Evolutionary conservation across 768 basidiomycete species (phyloP), one percentile per base, ranked within the genome.

Genomic region (Neoboletus subvelutipes): DNA sequence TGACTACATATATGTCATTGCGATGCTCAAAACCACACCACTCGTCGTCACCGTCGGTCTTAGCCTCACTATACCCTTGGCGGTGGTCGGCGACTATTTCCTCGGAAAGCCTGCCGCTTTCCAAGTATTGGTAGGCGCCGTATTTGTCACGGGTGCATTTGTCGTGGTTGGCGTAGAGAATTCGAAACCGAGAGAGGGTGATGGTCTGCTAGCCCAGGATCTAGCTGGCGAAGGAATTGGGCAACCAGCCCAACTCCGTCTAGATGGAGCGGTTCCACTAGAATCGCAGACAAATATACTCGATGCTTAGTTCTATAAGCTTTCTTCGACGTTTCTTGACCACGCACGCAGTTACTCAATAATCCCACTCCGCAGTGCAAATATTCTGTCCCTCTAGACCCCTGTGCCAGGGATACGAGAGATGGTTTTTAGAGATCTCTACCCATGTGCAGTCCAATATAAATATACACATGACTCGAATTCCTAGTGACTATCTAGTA

Each of bases 1-100:
- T 57, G 94, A 97, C 73, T 96, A 88, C 67, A 68, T 94, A 45
- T 93, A 93, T 68, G 85, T 92, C 29, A 67, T 92, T 20, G 90
- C 94, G 3, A 96, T 98, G 94, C 83, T 99, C 60, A 96, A 95
- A 76, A 99, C 96, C 8, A 94, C 94, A 1, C 95, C 95, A 1
- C 76, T 95, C 13, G 92, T 97, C 20, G 95, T 90, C 18, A 98
- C 96, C 1, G 78, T 98, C 53, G 96, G 96, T 28, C 80, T 98
- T 10, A 92, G 90, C 55, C 80, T 98, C 15, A 97, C 97, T 1
- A 97, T 98, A 70, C 96, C 94, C 5, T 77, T 95, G 50, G 93
- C 97, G 7, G 85, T 98, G 48, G 50, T 89, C 10, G 94, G 94
- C 15, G 94, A 97, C 64, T 76, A 84, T 57, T 68, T 87, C 54